Evolutionary conservation across 371 early-diverging fungal species (phyloP), one percentile per base, ranked within the genome.

Genomic region (Amoeboaphelidium protococcarum): DNA sequence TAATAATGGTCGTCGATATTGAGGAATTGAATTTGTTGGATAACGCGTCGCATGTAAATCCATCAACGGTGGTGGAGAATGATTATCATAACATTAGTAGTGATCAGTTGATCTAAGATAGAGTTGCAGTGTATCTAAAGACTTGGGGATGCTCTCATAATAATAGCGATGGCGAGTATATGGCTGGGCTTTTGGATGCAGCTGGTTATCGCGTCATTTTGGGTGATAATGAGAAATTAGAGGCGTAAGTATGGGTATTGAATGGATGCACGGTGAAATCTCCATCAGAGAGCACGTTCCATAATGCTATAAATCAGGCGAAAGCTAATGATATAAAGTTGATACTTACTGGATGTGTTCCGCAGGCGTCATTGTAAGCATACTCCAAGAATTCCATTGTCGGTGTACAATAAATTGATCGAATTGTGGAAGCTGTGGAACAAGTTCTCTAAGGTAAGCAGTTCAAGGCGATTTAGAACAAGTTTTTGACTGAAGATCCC

Each of bases 201-300:
- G 50, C 61, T 21, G 69, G 69, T 6, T 67, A 67, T 54, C 26
- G 31, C 10, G 52, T 69, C 2, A 22, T 59, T 2, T 53, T 65
- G 21, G 59, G 58, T 44, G 53, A 57, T 42, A 25, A 45, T 13
- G 37, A 53, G n/a, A 50, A 50, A 44, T 49, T 54, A n/a, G 47
- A 47, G 2, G 64, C 67, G 2, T 58, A 67, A 43, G 24, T 69
- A 26, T 69, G 69, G 69, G 47, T 69, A 26, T 55, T 69, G 13
- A 69, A 69, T 54, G 58, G 59, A 12, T 69, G 69, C 55, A 64
- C 69, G 12, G 69, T 69, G 31, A 69, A 69, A 50, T 64, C 63
- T 22, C 69, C 69, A 10, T 54, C 55, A 25, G 64, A 69, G 49
- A 52, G 51, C 44, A 56, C 66, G 2, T 69, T 69, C 44, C 50